Percentiles rank a stretch among this genome's conserved stretches.
These are phyloP conservation scores for Nepenthes mirabilis DNA, from an alignment of 148 eudicot species.

Conservation along the genomic window DNA sequence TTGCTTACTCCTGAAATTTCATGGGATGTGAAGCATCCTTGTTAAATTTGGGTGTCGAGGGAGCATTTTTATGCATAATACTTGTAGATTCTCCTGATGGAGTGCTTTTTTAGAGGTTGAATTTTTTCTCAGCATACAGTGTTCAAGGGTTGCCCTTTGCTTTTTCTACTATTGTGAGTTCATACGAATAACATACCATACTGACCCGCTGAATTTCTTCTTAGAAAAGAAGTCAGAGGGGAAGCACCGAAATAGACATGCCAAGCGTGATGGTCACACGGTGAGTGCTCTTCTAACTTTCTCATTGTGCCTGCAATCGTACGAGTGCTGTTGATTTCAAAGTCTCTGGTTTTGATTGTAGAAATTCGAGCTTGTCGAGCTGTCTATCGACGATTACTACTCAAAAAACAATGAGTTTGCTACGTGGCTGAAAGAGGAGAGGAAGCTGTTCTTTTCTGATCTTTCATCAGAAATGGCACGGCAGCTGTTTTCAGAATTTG, in stretches of 20 bases:
- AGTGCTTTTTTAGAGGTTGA: no score
- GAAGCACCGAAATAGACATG: slow-evolving; percentile 48
- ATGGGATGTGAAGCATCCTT: no score
- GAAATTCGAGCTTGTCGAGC: slow-evolving; percentile 33
- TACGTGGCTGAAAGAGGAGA: slow-evolving; percentile 86
- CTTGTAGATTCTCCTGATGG: no score
- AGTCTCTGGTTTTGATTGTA: slow-evolving; percentile 10
- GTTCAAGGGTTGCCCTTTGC: no score
- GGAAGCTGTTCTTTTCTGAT: slow-evolving; percentile 63
- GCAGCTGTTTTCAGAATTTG: slow-evolving; percentile 51
- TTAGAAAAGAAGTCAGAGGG: slow-evolving; percentile 61
- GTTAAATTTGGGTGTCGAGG: no score
- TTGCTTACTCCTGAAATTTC: no score
- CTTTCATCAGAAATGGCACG: slow-evolving; percentile 70
- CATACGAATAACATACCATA: background rate
- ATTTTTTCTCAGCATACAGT: no score
- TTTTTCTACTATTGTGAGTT: no score
- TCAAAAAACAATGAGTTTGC: slow-evolving; percentile 92
- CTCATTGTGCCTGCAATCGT: background rate
- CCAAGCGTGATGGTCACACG: slow-evolving; percentile 29
- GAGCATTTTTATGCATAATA: no score
- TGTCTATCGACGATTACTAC: slow-evolving; percentile 72
- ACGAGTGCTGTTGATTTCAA: background rate
- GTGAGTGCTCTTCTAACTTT: slow-evolving; percentile 30
- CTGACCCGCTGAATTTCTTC: slow-evolving; percentile 14